A percentile compares a stretch with the other conserved stretches of the same genome.
phyloP scores from a whole-genome alignment of 2,329 filamentous ascomycete genomes.

The Dothistroma pini region DNA sequence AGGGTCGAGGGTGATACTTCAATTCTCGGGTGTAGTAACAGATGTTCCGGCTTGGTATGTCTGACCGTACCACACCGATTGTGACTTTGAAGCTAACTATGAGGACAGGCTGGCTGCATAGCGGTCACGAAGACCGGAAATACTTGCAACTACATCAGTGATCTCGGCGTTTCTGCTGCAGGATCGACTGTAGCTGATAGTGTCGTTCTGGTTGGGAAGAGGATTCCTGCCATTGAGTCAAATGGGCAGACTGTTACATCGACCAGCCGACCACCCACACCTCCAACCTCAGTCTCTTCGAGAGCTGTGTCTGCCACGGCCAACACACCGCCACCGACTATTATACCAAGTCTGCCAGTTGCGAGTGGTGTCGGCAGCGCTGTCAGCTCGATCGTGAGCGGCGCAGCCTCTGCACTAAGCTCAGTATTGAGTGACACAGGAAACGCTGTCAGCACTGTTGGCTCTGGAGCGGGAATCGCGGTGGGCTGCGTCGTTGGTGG shows the following conservation, averaged over 20 bases:
- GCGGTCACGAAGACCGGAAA: conserved; percentile 16
- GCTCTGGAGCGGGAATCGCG: not conserved
- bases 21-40: conserved; percentile 21
- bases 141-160: conserved; percentile 20
- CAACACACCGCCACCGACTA: not conserved
- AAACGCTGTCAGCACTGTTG: not conserved
- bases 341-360: not conserved
- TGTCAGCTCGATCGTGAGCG: not conserved
- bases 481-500: not conserved
- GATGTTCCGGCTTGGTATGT: not conserved
- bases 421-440: not conserved
- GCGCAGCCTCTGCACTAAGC: not conserved
- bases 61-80: not conserved
- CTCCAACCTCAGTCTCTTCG: not conserved
- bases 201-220: conserved; percentile 18
- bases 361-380: not conserved
- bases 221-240: conserved; percentile 7
- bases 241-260: conserved; percentile 1
- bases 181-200: conserved; percentile 21
- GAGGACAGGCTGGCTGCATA: conserved; percentile 11
- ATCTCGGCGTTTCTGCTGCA: conserved; percentile 10
- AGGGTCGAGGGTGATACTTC: conserved; percentile 1
- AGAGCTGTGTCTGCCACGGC: not conserved
- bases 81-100: not conserved
- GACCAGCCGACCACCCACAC: not conserved